A percentile compares a stretch with the other conserved stretches of the same genome.
Evolutionary conservation across 371 early-diverging fungal species (phyloP).

Genomic region (Umbelopsis sp.): DNA sequence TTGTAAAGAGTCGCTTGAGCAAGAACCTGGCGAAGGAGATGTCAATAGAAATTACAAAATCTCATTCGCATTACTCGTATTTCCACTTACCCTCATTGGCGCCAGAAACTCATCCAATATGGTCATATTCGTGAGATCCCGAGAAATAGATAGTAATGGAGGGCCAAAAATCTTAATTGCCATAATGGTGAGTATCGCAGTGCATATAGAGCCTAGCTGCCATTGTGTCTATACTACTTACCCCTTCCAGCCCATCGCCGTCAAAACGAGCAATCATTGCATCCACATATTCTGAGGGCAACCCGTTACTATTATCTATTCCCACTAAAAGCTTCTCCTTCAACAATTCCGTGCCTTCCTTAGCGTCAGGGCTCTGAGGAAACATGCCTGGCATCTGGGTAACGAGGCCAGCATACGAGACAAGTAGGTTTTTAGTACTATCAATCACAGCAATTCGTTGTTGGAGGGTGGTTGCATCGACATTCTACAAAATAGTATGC

Average conservation of each 20-base stretch:
- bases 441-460: slow-evolving; percentile 66
- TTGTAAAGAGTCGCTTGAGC: slow-evolving; percentile 53
- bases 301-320: slow-evolving; percentile 47
- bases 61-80: neutral
- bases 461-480: slow-evolving; percentile 59
- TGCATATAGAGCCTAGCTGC: neutral
- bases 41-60: neutral
- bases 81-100: slow-evolving; percentile 45
- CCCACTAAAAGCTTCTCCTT: slow-evolving; percentile 38
- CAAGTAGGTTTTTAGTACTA: slow-evolving; percentile 55
- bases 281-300: slow-evolving; percentile 55
- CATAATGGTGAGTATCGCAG: neutral
- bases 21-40: slow-evolving; percentile 39
- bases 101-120: slow-evolving; percentile 64
- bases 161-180: slow-evolving; percentile 30
- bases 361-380: slow-evolving; percentile 64
- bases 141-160: slow-evolving; percentile 49
- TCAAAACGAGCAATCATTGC: slow-evolving; percentile 59
- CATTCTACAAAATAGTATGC: slow-evolving; percentile 33
- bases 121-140: slow-evolving; percentile 39
- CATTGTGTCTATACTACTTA: slow-evolving; percentile 23
- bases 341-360: slow-evolving; percentile 6
- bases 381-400: slow-evolving; percentile 90
- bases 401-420: slow-evolving; percentile 86
- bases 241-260: slow-evolving; percentile 64